phyloP scores from a whole-genome alignment of 2,329 filamentous ascomycete genomes.

The Apiospora phragmitis region DNA sequence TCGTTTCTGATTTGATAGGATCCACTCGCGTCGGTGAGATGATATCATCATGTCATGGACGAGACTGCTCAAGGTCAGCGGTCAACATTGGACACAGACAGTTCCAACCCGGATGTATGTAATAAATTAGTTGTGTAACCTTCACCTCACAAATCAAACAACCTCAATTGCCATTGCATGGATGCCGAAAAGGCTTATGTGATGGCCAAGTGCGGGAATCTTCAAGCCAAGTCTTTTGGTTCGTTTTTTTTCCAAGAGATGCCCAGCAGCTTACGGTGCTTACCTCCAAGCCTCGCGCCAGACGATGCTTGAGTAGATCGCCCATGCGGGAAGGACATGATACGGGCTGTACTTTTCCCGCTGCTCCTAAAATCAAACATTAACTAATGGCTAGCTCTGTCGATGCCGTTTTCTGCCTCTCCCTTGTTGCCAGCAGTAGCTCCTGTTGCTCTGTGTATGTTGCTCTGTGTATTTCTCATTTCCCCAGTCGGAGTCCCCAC shows the following conservation, averaged over 20 bases:
- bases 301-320: not conserved
- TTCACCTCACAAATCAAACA: no score
- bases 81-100: not conserved
- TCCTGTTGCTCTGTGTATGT: not conserved
- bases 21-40: not conserved
- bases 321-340: not conserved
- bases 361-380: no score
- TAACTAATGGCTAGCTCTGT: not conserved
- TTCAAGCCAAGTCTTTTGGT: not conserved
- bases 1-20: not conserved
- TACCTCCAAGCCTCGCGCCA: not conserved
- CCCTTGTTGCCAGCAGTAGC: not conserved
- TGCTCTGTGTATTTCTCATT: not conserved
- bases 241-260: not conserved
- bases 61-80: not conserved
- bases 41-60: not conserved
- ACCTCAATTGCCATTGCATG: not conserved
- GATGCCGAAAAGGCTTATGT: not conserved
- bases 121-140: not conserved
- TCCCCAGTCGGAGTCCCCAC: slow-evolving; percentile 1
- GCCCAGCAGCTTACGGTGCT: not conserved
- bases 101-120: not conserved
- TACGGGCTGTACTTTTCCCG: not conserved
- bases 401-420: not conserved
- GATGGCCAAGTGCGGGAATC: not conserved